Evolutionary conservation across 441 rosid species (phyloP).

Genomic region (Brassica balearica): DNA sequence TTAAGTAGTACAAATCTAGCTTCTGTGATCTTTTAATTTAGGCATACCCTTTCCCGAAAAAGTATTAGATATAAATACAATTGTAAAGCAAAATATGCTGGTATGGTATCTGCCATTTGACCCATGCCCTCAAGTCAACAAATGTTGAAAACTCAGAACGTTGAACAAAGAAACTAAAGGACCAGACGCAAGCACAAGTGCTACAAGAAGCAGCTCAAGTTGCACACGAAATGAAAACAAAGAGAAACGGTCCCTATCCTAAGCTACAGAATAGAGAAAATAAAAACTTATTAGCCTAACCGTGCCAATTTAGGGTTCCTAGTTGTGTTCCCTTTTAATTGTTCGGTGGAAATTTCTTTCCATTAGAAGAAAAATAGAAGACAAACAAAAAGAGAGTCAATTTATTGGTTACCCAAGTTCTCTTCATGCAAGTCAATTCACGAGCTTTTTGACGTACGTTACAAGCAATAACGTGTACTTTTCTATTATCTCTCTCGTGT

Average conservation of each 20-base stretch:
- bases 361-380: slow-evolving; percentile 12
- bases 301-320: slow-evolving; percentile 45
- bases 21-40: neutral
- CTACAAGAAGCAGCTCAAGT: slow-evolving; percentile 36
- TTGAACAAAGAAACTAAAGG: neutral
- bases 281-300: slow-evolving; percentile 33
- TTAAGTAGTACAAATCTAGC: neutral
- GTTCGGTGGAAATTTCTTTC: slow-evolving; percentile 5
- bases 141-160: slow-evolving; percentile 28
- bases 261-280: slow-evolving; percentile 19
- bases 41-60: neutral
- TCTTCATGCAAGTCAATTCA: slow-evolving; percentile 21
- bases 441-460: slow-evolving; percentile 6
- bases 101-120: neutral
- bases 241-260: slow-evolving; percentile 13
- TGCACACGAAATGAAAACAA: slow-evolving; percentile 43
- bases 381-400: slow-evolving; percentile 29
- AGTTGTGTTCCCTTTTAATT: slow-evolving; percentile 14
- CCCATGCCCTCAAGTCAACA: neutral
- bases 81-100: neutral
- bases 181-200: slow-evolving; percentile 7
- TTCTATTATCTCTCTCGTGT: neutral
- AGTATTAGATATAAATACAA: neutral
- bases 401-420: slow-evolving; percentile 38
- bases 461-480: slow-evolving; percentile 11